A percentile compares a stretch with the other conserved stretches of the same genome.
phyloP scores from a whole-genome alignment of 805 yeast genomes.

The Hyphopichia homilentoma region DNA sequence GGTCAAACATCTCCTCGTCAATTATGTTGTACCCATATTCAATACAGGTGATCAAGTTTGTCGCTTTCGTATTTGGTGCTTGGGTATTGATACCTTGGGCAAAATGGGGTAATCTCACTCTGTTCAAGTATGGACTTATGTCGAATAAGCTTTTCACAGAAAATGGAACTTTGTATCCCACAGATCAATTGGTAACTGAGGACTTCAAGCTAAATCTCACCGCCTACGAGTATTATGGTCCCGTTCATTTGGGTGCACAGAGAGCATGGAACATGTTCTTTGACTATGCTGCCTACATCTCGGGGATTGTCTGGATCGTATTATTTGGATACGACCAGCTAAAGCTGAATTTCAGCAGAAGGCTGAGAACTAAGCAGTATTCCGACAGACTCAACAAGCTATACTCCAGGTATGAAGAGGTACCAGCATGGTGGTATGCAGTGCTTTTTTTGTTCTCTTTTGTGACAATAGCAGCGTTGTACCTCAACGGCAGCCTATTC shows the following conservation, averaged over 20 bases:
- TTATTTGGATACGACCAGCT: slow-evolving; percentile 25
- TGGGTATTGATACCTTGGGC: slow-evolving; percentile 43
- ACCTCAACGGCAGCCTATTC: slow-evolving; percentile 24
- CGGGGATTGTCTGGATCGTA: slow-evolving; percentile 41
- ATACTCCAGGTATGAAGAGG: slow-evolving; percentile 35
- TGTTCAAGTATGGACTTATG: slow-evolving; percentile 38
- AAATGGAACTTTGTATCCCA: slow-evolving; percentile 38
- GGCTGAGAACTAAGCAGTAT: slow-evolving; percentile 8
- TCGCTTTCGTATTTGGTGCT: slow-evolving; percentile 40
- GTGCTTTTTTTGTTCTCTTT: slow-evolving; percentile 31
- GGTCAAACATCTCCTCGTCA: slow-evolving; percentile 46
- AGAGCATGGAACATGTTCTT: slow-evolving; percentile 45
- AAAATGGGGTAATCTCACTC: slow-evolving; percentile 35
- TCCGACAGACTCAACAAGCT: slow-evolving; percentile 38
- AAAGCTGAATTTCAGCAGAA: slow-evolving; percentile 10
- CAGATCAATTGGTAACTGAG: slow-evolving; percentile 30
- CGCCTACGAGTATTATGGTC: slow-evolving; percentile 38
- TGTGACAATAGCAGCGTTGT: slow-evolving; percentile 24
- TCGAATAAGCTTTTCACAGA: slow-evolving; percentile 34
- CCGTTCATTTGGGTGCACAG: slow-evolving; percentile 43
- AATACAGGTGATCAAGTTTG: slow-evolving; percentile 43
- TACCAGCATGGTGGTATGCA: slow-evolving; percentile 40
- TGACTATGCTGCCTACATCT: slow-evolving; percentile 44
- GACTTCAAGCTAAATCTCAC: slow-evolving; percentile 38
- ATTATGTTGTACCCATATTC: slow-evolving; percentile 47